Percentiles rank a stretch among this genome's conserved stretches.
Evolutionary conservation across 306 rosid species (phyloP).

Genomic region (Gynostemma pentaphyllum): DNA sequence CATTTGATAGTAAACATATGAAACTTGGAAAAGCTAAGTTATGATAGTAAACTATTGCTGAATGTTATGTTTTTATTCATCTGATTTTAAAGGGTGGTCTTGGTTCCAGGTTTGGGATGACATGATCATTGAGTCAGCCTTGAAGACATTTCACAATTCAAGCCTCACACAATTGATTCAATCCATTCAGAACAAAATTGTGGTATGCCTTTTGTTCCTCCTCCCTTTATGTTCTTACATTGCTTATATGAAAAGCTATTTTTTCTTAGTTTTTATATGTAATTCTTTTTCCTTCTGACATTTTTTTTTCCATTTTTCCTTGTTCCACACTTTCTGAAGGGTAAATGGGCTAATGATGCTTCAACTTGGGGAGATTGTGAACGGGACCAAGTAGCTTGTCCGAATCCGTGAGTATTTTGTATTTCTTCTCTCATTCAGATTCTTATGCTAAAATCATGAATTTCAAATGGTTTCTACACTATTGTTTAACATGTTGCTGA

Average conservation of each 20-base stretch:
- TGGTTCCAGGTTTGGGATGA: slow-evolving; percentile 77
- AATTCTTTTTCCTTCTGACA: not conserved
- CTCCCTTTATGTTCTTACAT: not conserved
- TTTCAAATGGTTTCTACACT: not conserved
- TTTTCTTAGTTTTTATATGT: not conserved
- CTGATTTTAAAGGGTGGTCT: slow-evolving; percentile 17
- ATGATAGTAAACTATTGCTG: not conserved
- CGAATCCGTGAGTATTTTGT: slow-evolving; percentile 45
- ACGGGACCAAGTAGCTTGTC: slow-evolving; percentile 52
- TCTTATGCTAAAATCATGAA: not conserved
- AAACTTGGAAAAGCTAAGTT: no score
- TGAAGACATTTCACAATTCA: slow-evolving; percentile 56
- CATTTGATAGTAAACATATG: not conserved
- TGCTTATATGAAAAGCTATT: not conserved
- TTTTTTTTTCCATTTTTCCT: not conserved
- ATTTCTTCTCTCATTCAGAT: slow-evolving; percentile 5
- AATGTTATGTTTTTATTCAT: slow-evolving; percentile 10
- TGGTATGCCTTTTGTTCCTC: slow-evolving; percentile 25
- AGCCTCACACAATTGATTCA: slow-evolving; percentile 59
- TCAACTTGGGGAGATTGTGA: slow-evolving; percentile 53
- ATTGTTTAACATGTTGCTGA: slow-evolving; percentile 4
- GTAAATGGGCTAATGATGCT: slow-evolving; percentile 40
- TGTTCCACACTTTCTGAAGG: slow-evolving; percentile 53
- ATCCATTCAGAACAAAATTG: slow-evolving; percentile 56
- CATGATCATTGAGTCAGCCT: slow-evolving; percentile 90